phyloP scores from a whole-genome alignment of 2,329 filamentous ascomycete genomes.

The Sarocladium oryzae region DNA sequence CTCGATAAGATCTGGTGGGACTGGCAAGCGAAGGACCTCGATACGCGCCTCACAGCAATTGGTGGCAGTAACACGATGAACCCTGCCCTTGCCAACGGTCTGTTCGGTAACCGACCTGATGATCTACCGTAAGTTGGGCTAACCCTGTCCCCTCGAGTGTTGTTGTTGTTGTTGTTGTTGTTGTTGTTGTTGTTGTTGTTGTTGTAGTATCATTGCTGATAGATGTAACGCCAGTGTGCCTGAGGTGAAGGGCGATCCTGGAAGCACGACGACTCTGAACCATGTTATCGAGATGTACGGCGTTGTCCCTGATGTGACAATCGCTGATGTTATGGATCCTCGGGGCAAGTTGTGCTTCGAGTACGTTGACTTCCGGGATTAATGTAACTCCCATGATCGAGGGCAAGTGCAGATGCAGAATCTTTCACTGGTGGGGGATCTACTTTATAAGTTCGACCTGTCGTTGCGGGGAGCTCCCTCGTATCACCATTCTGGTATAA shows the following conservation, averaged over 20 bases:
- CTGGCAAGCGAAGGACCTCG: slow-evolving; percentile 1
- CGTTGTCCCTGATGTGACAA: slow-evolving; percentile 4
- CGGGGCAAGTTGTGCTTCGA: slow-evolving; percentile 1
- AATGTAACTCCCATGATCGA: background rate
- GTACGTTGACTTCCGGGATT: slow-evolving; percentile 6
- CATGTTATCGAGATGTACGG: slow-evolving; percentile 6
- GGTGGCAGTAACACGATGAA: slow-evolving; percentile 4
- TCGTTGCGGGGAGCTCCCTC: too few species aligned
- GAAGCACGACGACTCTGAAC: slow-evolving; percentile 2
- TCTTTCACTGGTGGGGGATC: too few species aligned
- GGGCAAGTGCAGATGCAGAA: too few species aligned
- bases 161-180: too few species aligned
- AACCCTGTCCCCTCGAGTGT: too few species aligned
- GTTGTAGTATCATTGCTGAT: background rate
- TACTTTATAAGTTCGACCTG: too few species aligned
- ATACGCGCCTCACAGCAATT: background rate
- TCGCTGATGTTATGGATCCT: slow-evolving; percentile 2
- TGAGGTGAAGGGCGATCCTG: background rate
- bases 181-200: too few species aligned
- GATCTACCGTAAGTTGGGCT: slow-evolving; percentile 1
- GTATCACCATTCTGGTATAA: too few species aligned
- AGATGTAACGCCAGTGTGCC: background rate
- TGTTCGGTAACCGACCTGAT: slow-evolving; percentile 5
- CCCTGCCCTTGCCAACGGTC: background rate
- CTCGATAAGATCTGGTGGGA: slow-evolving; percentile 8